Evolutionary conservation across 768 basidiomycete genomes (phyloP).

Genomic region (Agrocybe pediades): DNA sequence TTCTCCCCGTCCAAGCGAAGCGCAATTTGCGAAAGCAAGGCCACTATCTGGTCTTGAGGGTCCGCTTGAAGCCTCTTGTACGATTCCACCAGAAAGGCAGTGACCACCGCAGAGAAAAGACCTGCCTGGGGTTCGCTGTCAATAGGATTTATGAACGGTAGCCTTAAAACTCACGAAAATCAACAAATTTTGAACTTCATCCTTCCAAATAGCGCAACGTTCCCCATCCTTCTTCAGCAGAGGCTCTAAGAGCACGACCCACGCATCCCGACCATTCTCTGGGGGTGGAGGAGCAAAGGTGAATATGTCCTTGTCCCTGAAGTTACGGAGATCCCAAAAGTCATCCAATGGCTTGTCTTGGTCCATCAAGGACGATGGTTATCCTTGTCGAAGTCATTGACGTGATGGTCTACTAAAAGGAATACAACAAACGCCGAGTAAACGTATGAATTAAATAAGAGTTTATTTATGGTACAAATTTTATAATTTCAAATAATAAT

Average conservation of each 20-base stretch:
- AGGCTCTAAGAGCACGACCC: neutral
- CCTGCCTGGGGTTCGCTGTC: slow-evolving; percentile 9
- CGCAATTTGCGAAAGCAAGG: slow-evolving; percentile 10
- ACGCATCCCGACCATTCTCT: neutral
- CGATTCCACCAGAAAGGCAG: slow-evolving; percentile 5
- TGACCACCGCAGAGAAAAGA: slow-evolving; percentile 21
- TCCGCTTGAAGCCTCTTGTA: slow-evolving; percentile 15
- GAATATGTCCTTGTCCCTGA: no score
- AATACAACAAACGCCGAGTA: no score
- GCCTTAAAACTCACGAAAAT: slow-evolving; percentile 17
- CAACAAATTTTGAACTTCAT: slow-evolving; percentile 15
- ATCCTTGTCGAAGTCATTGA: no score
- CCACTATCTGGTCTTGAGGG: slow-evolving; percentile 3
- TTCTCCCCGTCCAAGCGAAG: neutral
- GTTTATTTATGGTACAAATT: no score
- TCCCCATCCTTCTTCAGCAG: slow-evolving; percentile 8
- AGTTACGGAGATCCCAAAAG: no score
- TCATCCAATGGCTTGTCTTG: no score
- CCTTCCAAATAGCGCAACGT: slow-evolving; percentile 10
- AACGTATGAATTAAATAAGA: no score
- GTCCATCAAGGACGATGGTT: no score
- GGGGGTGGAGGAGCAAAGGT: no score
- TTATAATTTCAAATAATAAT: no score
- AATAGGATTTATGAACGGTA: neutral
- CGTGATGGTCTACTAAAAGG: no score